Base-by-base conservation (phyloP, 1,284 basidiomycete species). In the Cryptococcus depauperatus region DNA sequence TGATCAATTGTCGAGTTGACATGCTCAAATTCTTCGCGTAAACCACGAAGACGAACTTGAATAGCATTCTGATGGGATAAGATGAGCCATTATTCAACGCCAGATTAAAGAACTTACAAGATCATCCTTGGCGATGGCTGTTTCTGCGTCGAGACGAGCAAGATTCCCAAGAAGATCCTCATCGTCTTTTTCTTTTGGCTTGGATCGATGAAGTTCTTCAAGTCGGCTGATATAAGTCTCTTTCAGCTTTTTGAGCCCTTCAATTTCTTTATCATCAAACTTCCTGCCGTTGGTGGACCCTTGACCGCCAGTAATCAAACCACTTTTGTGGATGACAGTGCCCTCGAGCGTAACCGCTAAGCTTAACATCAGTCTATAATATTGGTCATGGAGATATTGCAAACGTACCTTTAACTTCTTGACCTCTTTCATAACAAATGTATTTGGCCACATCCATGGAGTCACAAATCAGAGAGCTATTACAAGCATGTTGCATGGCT, bases 241-340 rank as follows among this genome's bases (percentile, higher is more conserved):
- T 48, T 84, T 79, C 14, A 76, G 74, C 41, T 82, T 79, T 37
- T 79, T 77, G 25, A 93, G 76, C 33, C 80, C 85, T 70, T 89
- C 82, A 3, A 97, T 78, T 57, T 96, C 90, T 54, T 84, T 84
- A 64, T 97, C 92, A 48, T 92, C 88, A 83, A 90, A 97, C 61
- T 87, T 87, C 70, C 86, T 83, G 40, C 78, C 77, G 29, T 70
- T 78, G 30, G 75, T 77, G 0, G 81, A 79, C 51, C 86, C 88
- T 27, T 81, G 76, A 35, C 95, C 95, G 73, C 95, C 95, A 28
- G 95, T 98, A 64, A 98, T 98, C 37, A 95, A 74, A 57, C 95
- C 95, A 56, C 85, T 91, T 75, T 93, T 95, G 70, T 98, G 95
- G 43, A 98, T 96, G 46, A 99, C 76, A 0, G 92, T 97, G 0